phyloP scores from a whole-genome alignment of 768 basidiomycete genomes.

The Flagelloscypha sp. region DNA sequence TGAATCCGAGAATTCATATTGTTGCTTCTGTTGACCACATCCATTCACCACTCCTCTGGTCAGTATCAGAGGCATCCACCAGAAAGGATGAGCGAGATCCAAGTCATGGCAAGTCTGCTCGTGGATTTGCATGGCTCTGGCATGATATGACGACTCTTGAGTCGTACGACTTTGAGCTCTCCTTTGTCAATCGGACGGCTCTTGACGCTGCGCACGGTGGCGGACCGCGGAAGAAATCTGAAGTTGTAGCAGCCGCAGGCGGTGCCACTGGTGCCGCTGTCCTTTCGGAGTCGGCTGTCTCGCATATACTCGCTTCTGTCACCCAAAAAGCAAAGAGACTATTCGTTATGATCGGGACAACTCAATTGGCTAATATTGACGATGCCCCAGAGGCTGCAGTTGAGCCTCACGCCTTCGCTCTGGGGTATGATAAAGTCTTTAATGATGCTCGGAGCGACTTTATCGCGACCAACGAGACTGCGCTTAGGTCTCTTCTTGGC shows the following conservation, averaged over 20 bases:
- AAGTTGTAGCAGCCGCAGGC: constrained; percentile 20
- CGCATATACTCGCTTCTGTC: constrained; percentile 80
- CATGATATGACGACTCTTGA: constrained; percentile 85
- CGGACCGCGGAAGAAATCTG: constrained; percentile 17
- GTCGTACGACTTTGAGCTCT: constrained; percentile 74
- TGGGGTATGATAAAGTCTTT: constrained; percentile 63
- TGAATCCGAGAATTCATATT: constrained; percentile 71
- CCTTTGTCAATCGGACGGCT: constrained; percentile 55
- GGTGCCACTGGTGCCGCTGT: constrained; percentile 26
- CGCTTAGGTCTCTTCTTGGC: constrained; percentile 70
- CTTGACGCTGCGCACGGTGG: constrained; percentile 40
- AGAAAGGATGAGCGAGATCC: constrained; percentile 32
- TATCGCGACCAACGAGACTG: constrained; percentile 81
- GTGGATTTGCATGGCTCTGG: constrained; percentile 73
- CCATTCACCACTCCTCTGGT: constrained; percentile 78
- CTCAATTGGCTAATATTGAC: constrained; percentile 57
- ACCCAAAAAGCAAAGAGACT: constrained; percentile 81
- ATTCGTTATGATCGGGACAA: constrained; percentile 61
- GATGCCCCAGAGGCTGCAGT: constrained; percentile 25
- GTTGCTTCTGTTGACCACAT: constrained; percentile 83
- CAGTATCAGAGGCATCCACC: constrained; percentile 52
- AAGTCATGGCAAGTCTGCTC: constrained; percentile 17
- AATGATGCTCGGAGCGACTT: constrained; percentile 72
- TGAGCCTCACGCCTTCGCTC: constrained; percentile 37
- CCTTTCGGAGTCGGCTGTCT: constrained; percentile 69